Evolutionary conservation across 352 stramenopile species (phyloP), one percentile per base, ranked within the genome.

Genomic region (Blastocystis sp.): DNA sequence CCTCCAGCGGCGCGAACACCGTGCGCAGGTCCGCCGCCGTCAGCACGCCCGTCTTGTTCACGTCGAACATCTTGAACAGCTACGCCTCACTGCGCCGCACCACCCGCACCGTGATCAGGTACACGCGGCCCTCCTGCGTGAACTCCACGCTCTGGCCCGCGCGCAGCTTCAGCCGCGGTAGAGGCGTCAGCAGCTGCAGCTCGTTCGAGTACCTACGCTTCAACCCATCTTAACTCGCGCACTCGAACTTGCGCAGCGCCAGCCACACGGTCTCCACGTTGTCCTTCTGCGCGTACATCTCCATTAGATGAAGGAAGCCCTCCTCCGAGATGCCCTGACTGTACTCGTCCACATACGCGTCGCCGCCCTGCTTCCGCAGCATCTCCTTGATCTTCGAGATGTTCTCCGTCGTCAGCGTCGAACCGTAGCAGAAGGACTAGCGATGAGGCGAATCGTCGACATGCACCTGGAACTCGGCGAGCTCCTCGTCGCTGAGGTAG

Each of bases 101-200:
- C 10, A 53, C 34, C 21, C 66, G 11, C 45, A 84, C 74, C 17
- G 53, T 67, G n/a, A 43, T 69, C 14, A 84, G 61, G 28, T 69
- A 84, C 2, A 59, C 14, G 3, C 74, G 53, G 0, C 23, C 74
- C 48, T 84, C 74, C 11, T 17, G 10, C 17, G 74, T 67, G 45
- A 84, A 84, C n/a, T 84, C 74, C 19, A 84, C 56, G n/a, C 45
- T 84, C 23, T 84, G 74, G 17, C 48, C 74, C 53, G 21, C 28
- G 28, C 28, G 28, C 21, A 84, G 53, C 38, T 41, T 17, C 21
- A 84, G 45, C 28, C 2, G 10, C 14, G 74, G 74, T 10, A 84
- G n/a, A 0, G 65, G 52, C 53, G 48, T 28, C 19, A n/a, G 3
- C 14, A 66, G 53, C 23, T 66, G 10, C 45, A 84, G 56, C 0